Conservation (phyloP, 2,329 filamentous ascomycete genomes). For the Arthroderma sp. region DNA sequence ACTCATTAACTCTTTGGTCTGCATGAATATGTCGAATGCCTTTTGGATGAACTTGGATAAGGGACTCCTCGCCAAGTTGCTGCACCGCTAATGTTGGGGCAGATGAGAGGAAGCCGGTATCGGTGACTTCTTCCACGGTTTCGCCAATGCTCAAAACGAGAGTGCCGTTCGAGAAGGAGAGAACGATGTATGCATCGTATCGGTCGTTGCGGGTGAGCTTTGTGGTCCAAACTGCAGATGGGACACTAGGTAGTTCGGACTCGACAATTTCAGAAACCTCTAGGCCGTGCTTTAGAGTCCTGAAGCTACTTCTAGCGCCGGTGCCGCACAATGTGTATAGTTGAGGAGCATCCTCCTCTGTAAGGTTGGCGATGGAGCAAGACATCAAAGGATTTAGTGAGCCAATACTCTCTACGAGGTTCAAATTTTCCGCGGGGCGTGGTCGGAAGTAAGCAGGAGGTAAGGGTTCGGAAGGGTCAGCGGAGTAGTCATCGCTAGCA, state of each 20-base stretch:
- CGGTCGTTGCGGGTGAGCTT: slow-evolving; percentile 71
- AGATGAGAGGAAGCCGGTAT: slow-evolving; percentile 80
- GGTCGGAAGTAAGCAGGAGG: slow-evolving; percentile 77
- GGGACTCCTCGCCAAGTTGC: slow-evolving; percentile 80
- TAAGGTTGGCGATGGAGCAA: slow-evolving; percentile 82
- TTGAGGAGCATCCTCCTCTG: slow-evolving; percentile 86
- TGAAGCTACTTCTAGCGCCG: slow-evolving; percentile 77
- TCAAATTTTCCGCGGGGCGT: slow-evolving; percentile 66
- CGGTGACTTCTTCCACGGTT: slow-evolving; percentile 87
- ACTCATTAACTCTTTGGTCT: slow-evolving; percentile 71
- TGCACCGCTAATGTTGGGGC: slow-evolving; percentile 87
- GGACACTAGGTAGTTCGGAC: slow-evolving; percentile 77
- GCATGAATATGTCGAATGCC: slow-evolving; percentile 83
- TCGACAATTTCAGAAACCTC: slow-evolving; percentile 94
- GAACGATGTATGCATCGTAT: slow-evolving; percentile 88
- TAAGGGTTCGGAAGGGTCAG: slow-evolving; percentile 60
- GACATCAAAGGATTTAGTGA: slow-evolving; percentile 86
- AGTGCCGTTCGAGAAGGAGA: slow-evolving; percentile 82
- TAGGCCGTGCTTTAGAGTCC: slow-evolving; percentile 82
- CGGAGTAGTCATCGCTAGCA: slow-evolving; percentile 66
- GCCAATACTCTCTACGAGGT: slow-evolving; percentile 70
- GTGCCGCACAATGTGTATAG: slow-evolving; percentile 89
- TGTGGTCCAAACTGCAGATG: slow-evolving; percentile 88
- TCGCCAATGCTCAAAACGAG: slow-evolving; percentile 91
- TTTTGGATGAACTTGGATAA: slow-evolving; percentile 92